Conservation (phyloP, 306 rosid species). For the Leucaena leucocephala region DNA sequence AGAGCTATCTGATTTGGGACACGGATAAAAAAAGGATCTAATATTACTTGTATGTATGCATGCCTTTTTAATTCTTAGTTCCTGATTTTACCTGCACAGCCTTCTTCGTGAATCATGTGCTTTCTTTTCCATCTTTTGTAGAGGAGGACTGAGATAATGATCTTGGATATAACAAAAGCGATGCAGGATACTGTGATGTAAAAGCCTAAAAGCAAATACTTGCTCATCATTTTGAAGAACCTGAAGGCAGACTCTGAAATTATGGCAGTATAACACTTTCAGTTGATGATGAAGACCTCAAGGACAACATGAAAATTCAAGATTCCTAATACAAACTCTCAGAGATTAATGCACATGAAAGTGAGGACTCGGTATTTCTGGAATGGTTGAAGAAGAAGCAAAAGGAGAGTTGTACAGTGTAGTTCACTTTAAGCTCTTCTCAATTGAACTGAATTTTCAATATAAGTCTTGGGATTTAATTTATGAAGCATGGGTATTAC, state of each 20-base stretch:
- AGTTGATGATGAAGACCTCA: neutral
- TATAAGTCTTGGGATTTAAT: neutral
- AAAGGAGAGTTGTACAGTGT: neutral
- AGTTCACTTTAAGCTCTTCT: slow-evolving; percentile 11
- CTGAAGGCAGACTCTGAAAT: slow-evolving; percentile 16
- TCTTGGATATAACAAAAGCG: slow-evolving; percentile 76
- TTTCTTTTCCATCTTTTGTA: slow-evolving; percentile 88
- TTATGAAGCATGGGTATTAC: neutral
- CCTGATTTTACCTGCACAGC: slow-evolving; percentile 54
- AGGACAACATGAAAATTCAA: neutral
- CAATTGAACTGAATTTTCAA: slow-evolving; percentile 9
- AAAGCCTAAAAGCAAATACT: slow-evolving; percentile 52
- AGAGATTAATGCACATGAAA: neutral
- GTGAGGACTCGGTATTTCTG: neutral
- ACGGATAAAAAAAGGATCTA: too few relatives aligned
- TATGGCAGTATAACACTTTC: neutral
- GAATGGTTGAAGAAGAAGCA: neutral
- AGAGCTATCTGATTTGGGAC: too few relatives aligned
- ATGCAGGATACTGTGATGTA: slow-evolving; percentile 64
- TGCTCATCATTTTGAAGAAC: slow-evolving; percentile 51
- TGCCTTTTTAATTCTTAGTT: neutral
- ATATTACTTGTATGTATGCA: neutral
- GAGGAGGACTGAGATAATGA: slow-evolving; percentile 69
- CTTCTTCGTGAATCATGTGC: slow-evolving; percentile 59
- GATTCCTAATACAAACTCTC: neutral